These are phyloP conservation scores for Tephrocybe sp. DNA, from an alignment of 768 basidiomycete genomes.

Conservation along the genomic window DNA sequence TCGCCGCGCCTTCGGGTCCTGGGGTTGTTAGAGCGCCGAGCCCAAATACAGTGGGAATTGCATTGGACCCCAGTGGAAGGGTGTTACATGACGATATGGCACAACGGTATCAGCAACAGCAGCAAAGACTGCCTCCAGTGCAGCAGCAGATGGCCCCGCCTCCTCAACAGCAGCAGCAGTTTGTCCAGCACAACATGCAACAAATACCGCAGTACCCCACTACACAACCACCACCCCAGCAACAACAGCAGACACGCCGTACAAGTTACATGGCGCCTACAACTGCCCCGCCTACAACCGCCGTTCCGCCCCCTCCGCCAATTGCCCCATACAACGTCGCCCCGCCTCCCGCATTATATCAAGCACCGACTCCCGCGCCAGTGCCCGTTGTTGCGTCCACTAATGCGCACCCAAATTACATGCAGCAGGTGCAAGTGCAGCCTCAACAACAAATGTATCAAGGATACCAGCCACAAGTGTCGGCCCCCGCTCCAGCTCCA, in stretches of 20 bases:
- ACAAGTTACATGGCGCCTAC: constrained; percentile 33
- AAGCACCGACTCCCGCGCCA: constrained; percentile 27
- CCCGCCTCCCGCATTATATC: constrained; percentile 39
- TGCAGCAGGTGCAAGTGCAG: constrained; percentile 17
- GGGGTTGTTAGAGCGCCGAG: constrained; percentile 58
- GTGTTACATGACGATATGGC: constrained; percentile 84
- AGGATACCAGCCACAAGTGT: constrained; percentile 7
- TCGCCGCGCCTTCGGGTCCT: constrained; percentile 36
- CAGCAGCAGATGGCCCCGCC: constrained; percentile 25
- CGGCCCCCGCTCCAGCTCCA: constrained; percentile 1
- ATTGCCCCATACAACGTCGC: constrained; percentile 31
- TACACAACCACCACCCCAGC: constrained; percentile 28
- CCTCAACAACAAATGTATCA: constrained; percentile 27
- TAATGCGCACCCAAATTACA: constrained; percentile 29
- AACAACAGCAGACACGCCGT: constrained; percentile 28
- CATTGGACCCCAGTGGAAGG: constrained; percentile 75
- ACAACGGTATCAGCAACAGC: constrained; percentile 49
- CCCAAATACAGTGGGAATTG: constrained; percentile 80
- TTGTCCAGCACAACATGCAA: constrained; percentile 22
- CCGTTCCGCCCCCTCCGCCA: constrained; percentile 32
- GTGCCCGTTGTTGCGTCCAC: neutral
- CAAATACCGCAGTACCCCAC: constrained; percentile 25
- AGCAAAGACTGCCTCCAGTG: constrained; percentile 13
- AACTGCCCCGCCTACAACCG: constrained; percentile 21
- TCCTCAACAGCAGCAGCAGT: constrained; percentile 24